Conservation (phyloP, 208 protist species). For the Trypanosoma cruzi region DNA sequence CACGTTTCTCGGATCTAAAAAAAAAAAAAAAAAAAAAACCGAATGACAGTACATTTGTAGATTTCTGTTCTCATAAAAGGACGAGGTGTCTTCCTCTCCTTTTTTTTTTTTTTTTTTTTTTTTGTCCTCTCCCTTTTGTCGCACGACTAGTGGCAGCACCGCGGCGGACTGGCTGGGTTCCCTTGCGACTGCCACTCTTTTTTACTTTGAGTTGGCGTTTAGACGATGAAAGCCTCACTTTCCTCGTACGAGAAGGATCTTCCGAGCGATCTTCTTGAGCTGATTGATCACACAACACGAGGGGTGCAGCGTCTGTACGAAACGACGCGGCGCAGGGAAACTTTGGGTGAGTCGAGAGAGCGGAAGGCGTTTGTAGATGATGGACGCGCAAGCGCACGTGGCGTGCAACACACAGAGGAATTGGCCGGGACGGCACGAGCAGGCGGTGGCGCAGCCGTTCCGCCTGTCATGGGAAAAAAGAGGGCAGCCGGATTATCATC, state of each 20-base stretch:
- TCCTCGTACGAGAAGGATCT: constrained; percentile 31
- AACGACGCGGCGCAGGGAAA: neutral
- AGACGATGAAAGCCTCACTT: constrained; percentile 9
- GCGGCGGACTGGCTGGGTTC: too few species aligned
- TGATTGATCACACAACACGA: constrained; percentile 68
- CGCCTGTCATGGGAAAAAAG: neutral
- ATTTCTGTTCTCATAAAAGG: constrained; percentile 4
- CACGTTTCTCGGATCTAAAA: too few species aligned
- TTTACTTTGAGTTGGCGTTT: too few species aligned
- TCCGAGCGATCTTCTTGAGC: constrained; percentile 41
- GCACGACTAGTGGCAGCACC: too few species aligned
- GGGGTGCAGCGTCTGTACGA: constrained; percentile 74
- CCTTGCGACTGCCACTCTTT: too few species aligned
- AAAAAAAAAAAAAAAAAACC: neutral
- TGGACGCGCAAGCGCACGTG: neutral
- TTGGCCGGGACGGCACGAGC: neutral
- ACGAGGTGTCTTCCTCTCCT: neutral
- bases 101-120: neutral
- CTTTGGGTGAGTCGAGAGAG: neutral
- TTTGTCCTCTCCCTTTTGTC: too few species aligned
- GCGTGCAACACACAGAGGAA: neutral
- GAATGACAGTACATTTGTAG: neutral
- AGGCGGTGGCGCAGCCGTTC: neutral
- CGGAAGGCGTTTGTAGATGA: neutral
- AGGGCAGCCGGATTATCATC: too few species aligned